Base-by-base conservation (phyloP, 2,329 filamentous ascomycete species). In the Alternaria longipes region DNA sequence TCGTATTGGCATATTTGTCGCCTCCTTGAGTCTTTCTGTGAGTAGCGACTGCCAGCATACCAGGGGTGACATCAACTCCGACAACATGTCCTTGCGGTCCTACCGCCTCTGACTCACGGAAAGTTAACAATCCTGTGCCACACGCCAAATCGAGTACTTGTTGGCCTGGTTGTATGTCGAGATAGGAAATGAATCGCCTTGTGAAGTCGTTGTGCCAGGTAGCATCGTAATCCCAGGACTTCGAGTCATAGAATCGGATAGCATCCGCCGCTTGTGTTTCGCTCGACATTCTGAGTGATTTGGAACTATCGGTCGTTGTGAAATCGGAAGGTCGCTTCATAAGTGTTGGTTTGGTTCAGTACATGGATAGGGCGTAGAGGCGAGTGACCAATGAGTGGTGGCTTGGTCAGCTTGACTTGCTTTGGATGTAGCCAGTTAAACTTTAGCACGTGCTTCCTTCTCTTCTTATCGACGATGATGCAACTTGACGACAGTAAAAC, bases 101-200 rank as follows among this genome's bases (percentile, higher is more conserved):
- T 5, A 82, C 79, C 5, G 65, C 72, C n/a, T 79, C 69, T 9
- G 78, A 73, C 34, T 77, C 78, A 8, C 76, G 72, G 62, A 82
- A 77, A 1, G 76, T 78, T 16, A 83, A 70, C 0, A 83, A 75
- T 5, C 82, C 82, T 6, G 81, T 83, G 4, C 81, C 81, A 60
- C 81, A 83, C 6, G 81, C 81, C 16, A 84, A 71, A 55, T 84
- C 82, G 12, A 83, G 75, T n/a, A 83, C 67, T 22, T 75, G 59
- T 52, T 82, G 75, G 26, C 80, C 81, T 12, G 75, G 69, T n/a
- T 68, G 56, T 32, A 78, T 67, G 16, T 70, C 53, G 18, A 78
- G 28, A 30, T 74, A 61, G 24, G 78, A 70, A 8, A 78, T 66
- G 60, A 81, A 80, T 30, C 80, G 74, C 30, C 64, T 68, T 3